Evolutionary conservation across 2,329 filamentous ascomycete genomes (phyloP), one percentile per base, ranked within the genome.

Genomic region (Pseudogymnoascus sp.): DNA sequence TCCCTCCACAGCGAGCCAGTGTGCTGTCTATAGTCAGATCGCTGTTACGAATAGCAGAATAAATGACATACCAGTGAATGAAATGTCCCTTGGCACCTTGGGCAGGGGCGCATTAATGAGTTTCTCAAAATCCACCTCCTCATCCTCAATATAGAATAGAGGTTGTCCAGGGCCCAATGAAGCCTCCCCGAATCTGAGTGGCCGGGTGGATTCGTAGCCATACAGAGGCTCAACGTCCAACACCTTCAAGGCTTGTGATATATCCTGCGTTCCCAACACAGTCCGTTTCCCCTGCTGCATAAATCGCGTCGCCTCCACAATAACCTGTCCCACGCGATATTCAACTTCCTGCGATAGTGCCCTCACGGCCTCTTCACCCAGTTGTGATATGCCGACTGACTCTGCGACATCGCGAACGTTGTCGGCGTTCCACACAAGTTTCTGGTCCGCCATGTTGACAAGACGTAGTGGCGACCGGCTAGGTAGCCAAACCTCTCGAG

Each of bases 121-220:
- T 79, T 97, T 97, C 78, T 99, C 94, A 72, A 99, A 97, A 75
- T 99, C 94, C 60, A 97, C 88, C 78, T 99, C 94, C 72, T 99
- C 94, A 73, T 99, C 94, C 71, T 99, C 94, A 37, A 99, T 89
- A 73, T 99, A 99, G 75, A 93, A 99, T 20, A 99, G 78, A 60
- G 93, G 92, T 75, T 99, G 94, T 8, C 93, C 92, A 12, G 92
- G 92, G 0, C 94, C 94, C 63, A 99, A 79, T 62, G 90, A 95
- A 2, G 94, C 94, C 75, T 99, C 94, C 59, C 94, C 94, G 71
- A 95, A 99, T 60, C 89, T 85, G 69, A 99, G 77, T 25, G 92
- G 90, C 59, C 93, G 82, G 41, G 90, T 94, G 35, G 92, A 92
- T 72, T 97, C 93, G 76, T 99, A 99, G 18, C 94, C 94, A 71